Conservation (phyloP, 495 filamentous ascomycete genomes). For the Letharia lupina region DNA sequence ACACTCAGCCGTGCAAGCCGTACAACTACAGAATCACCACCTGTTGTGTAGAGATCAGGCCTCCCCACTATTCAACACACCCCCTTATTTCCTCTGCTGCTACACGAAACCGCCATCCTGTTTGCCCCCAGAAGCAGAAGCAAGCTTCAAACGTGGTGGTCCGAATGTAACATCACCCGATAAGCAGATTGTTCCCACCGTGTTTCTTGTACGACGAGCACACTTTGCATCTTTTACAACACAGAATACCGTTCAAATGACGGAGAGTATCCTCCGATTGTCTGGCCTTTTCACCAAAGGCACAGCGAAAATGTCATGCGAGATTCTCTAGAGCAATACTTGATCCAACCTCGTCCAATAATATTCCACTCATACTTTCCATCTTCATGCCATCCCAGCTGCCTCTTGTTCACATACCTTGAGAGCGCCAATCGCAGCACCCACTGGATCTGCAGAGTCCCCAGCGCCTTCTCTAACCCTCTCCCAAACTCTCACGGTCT, state of each 20-base stretch:
- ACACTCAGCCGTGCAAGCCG: background rate
- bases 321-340: background rate
- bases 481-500: conserved; percentile 57
- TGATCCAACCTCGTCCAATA: background rate
- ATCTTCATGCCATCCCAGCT: background rate
- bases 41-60: background rate
- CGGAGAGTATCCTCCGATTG: background rate
- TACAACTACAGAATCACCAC: background rate
- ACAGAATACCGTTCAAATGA: background rate
- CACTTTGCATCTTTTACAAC: background rate
- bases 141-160: background rate
- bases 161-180: background rate
- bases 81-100: background rate
- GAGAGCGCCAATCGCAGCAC: background rate
- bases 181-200: background rate
- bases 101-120: background rate
- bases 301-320: background rate
- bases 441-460: background rate
- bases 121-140: no score
- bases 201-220: background rate
- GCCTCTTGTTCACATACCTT: background rate
- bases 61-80: background rate
- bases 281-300: background rate
- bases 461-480: conserved; percentile 27
- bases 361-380: background rate